phyloP scores from a whole-genome alignment of 108 stramenopile species.

The Nitzschia sp. region DNA sequence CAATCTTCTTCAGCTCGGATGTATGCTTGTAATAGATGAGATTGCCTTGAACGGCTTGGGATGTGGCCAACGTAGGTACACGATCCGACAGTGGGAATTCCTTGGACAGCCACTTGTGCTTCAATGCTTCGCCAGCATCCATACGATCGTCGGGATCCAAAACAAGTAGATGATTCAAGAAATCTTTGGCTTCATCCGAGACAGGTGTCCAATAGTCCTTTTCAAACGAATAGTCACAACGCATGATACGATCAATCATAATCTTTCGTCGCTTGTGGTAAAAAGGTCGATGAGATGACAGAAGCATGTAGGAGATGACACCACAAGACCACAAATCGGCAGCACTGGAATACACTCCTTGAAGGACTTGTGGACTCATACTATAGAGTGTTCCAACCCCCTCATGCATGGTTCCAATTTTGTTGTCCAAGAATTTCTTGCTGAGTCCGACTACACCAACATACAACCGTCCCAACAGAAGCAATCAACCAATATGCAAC shows the following conservation, averaged over 20 bases:
- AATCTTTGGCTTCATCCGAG: conserved; percentile 55
- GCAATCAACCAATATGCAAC: not conserved
- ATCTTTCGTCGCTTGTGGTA: conserved; percentile 45
- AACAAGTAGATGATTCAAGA: conserved; percentile 55
- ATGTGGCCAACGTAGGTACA: conserved; percentile 12
- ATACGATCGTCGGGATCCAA: conserved; percentile 62
- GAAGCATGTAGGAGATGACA: conserved; percentile 67
- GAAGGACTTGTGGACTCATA: conserved; percentile 77
- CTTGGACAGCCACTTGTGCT: conserved; percentile 58
- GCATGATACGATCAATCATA: conserved; percentile 59
- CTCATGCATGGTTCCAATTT: conserved; percentile 47
- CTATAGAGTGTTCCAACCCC: conserved; percentile 79
- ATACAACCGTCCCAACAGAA: not conserved
- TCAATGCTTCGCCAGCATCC: conserved; percentile 44
- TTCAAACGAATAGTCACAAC: conserved; percentile 52
- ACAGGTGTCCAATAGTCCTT: conserved; percentile 54
- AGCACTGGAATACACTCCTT: conserved; percentile 70
- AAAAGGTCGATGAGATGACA: conserved; percentile 65
- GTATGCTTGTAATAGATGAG: conserved; percentile 49
- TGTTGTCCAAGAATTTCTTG: conserved; percentile 50
- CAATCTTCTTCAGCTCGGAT: conserved; percentile 51
- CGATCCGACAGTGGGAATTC: conserved; percentile 29
- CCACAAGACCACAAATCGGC: conserved; percentile 81
- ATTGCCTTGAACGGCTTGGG: conserved; percentile 30
- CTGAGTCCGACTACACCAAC: conserved; percentile 59